A percentile compares a stretch with the other conserved stretches of the same genome.
These are phyloP conservation scores for Helenozyma baotianmanensis DNA, from an alignment of 805 yeast species.

Conservation along the genomic window DNA sequence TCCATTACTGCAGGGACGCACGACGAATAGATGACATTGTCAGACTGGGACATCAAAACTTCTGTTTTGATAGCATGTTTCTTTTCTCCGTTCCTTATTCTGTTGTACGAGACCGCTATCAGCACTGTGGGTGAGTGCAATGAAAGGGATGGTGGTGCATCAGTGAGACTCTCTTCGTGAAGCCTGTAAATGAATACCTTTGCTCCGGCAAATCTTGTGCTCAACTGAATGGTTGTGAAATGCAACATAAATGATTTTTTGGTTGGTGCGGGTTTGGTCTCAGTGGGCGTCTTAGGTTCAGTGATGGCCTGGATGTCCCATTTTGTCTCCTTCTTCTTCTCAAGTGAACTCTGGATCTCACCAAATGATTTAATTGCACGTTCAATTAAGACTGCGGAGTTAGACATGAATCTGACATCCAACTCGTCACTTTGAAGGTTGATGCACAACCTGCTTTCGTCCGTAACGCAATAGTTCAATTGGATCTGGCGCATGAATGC, in stretches of 20 bases:
- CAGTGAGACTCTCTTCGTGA: conserved; percentile 34
- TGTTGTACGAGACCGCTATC: conserved; percentile 51
- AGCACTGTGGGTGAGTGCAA: conserved; percentile 74
- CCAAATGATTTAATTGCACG: conserved; percentile 45
- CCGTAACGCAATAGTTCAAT: conserved; percentile 40
- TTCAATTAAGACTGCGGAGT: conserved; percentile 53
- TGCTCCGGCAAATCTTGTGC: conserved; percentile 66
- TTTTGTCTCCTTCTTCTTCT: conserved; percentile 10
- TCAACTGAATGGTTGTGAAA: conserved; percentile 43
- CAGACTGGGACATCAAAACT: conserved; percentile 61
- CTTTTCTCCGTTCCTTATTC: conserved; percentile 25
- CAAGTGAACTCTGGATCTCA: conserved; percentile 34
- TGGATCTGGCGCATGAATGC: conserved; percentile 70
- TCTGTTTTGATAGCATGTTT: conserved; percentile 49
- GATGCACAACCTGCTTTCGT: conserved; percentile 38
- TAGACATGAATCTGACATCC: conserved; percentile 60
- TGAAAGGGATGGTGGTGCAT: conserved; percentile 47
- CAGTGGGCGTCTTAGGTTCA: neutral
- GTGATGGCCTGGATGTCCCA: neutral
- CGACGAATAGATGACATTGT: conserved; percentile 62
- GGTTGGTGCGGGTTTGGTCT: neutral
- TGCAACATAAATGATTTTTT: conserved; percentile 14
- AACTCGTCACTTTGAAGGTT: conserved; percentile 63
- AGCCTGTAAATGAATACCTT: conserved; percentile 46
- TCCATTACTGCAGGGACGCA: conserved; percentile 78